These are phyloP conservation scores for Infundibulicybe gibba DNA, from an alignment of 768 basidiomycete genomes.

Conservation along the genomic window DNA sequence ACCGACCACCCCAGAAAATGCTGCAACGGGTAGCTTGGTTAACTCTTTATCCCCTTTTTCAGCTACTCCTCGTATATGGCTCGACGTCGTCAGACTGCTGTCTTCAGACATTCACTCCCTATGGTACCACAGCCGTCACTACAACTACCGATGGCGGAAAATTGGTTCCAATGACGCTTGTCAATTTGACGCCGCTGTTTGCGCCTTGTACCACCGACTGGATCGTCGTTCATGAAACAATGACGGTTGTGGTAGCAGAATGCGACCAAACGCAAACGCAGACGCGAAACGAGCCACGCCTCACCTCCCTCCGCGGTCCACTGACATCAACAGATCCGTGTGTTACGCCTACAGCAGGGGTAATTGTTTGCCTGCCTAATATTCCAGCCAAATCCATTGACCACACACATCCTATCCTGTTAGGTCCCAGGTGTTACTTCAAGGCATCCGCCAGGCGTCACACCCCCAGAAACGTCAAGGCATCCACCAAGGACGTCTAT, in stretches of 20 bases:
- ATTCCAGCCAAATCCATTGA: not conserved
- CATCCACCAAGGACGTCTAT: too few species aligned
- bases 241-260: slow-evolving; percentile 14
- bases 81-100: not conserved
- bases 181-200: slow-evolving; percentile 14
- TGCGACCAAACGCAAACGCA: slow-evolving; percentile 19
- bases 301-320: slow-evolving; percentile 9
- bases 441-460: too few species aligned
- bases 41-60: not conserved
- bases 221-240: slow-evolving; percentile 12
- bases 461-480: too few species aligned
- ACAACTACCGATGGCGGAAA: slow-evolving; percentile 6
- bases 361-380: not conserved
- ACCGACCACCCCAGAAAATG: too few species aligned
- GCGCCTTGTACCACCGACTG: slow-evolving; percentile 19
- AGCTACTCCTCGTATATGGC: not conserved
- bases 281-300: slow-evolving; percentile 16
- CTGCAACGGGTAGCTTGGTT: too few species aligned
- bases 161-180: slow-evolving; percentile 5
- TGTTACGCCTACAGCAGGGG: not conserved
- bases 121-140: slow-evolving; percentile 11
- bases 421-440: too few species aligned
- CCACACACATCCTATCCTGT: not conserved
- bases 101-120: slow-evolving; percentile 9
- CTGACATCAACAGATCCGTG: slow-evolving; percentile 5